phyloP scores from a whole-genome alignment of 768 basidiomycete species.

The Suillus brevipes region DNA sequence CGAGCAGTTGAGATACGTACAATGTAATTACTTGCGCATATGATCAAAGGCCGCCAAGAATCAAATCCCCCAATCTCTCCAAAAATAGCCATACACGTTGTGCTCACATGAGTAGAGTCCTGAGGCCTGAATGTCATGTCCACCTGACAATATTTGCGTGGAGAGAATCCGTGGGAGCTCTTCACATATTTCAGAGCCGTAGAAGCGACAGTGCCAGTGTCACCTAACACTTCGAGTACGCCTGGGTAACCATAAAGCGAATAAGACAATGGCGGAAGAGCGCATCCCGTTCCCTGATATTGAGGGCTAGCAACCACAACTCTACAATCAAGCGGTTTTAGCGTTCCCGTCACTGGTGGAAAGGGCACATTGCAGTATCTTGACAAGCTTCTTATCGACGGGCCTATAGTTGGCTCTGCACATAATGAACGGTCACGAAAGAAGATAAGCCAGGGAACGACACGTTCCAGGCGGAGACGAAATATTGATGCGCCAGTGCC shows the following conservation, averaged over 20 bases:
- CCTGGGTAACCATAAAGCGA: background rate
- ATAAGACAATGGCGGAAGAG: background rate
- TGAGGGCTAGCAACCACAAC: background rate
- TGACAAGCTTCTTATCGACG: background rate
- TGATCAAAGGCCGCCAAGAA: too few species aligned
- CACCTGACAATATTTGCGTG: too few species aligned
- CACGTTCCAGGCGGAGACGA: background rate
- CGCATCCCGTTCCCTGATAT: background rate
- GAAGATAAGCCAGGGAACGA: background rate
- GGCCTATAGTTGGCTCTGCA: constrained; percentile 1
- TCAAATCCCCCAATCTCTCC: too few species aligned
- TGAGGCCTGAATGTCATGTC: too few species aligned
- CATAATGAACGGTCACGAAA: background rate
- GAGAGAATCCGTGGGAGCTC: too few species aligned
- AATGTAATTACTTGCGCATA: too few species aligned
- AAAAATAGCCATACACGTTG: too few species aligned
- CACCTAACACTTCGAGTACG: background rate
- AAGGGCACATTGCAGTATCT: background rate
- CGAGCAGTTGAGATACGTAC: too few species aligned
- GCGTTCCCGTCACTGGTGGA: too few species aligned
- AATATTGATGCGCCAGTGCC: too few species aligned
- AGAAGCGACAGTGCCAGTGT: background rate
- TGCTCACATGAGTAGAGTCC: too few species aligned
- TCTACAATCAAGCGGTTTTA: background rate
- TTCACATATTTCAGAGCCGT: background rate